Base-by-base conservation (phyloP, 305 asterid genomes). In the Fraxinus albicans region DNA sequence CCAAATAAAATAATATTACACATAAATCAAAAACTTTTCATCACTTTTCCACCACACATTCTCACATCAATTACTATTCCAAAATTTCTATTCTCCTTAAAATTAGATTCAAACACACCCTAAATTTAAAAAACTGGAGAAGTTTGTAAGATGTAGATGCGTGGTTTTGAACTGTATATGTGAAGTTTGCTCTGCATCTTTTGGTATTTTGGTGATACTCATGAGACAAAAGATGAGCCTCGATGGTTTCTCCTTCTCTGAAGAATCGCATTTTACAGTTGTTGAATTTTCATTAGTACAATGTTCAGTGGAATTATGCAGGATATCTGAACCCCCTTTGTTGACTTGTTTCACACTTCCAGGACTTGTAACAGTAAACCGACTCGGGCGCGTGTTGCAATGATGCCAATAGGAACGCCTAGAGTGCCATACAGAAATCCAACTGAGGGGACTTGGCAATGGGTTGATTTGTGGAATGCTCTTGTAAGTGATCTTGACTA, bases 381-480 rank as follows among this genome's bases (percentile, higher is more conserved):
- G 75, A 88, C 94, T 47, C 89, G 95, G 44, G 92, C 85, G 44
- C 93, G 92, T 73, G 87, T 93, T 77, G 44, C 94, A 17, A 93
- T 95, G 99, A 97, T 94, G 99, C 97, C 98, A 27, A 91, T 95
- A 76, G 99, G 98, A 84, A 91, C 97, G 67, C 99, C 99, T 35
- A 88, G 93, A 87, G 99, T 97, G 77, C 97, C 93, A 78, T 97
- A 97, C 82, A 88, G 96, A 87, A 92, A 92, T 86, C 88, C 89
- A 27, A 60, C 83, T 58, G 97, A 94, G 83, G 95, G 97, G 81
- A 88, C 94, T 25, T 91, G 98, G 98, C 97, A 94, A 85, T 91
- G 97, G 97, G 91, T 97, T 77, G 99, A 97, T 87, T 84, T 95
- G 85, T 94, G 97, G 97, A 92, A 95, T 90, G 99, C 98, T 88